Base-by-base conservation (phyloP, 2,329 filamentous ascomycete genomes). In the Lomentospora prolificans region DNA sequence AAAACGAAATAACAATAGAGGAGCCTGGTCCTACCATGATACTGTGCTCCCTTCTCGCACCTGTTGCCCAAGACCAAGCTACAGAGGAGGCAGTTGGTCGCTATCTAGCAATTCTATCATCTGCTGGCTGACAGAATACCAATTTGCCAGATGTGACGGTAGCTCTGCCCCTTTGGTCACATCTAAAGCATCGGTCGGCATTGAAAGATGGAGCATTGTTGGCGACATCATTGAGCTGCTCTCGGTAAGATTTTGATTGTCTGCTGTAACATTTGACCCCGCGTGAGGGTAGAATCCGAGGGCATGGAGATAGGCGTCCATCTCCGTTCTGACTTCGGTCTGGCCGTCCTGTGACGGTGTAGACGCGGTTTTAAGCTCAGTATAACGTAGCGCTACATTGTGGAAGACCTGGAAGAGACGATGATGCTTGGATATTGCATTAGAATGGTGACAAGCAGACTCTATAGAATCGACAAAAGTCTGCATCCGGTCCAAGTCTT, bases 61-160 rank as follows among this genome's bases (percentile, higher is more conserved):
- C n/a, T n/a, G n/a, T n/a, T n/a, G n/a, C 30, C 30, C 6, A 33
- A 12, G 30, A 33, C 30, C 30, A 33, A 33, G 30, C 30, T 33
- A 6, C 6, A 6, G 12, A 33, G n/a, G n/a, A 33, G 30, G 30
- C 30, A 33, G 30, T 33, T 33, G 30, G 30, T 33, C 30, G 12
- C 30, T 33, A 12, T 69, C 64, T 6, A 70, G 51, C 33, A 70
- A 55, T 10, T 64, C 64, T 62, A 70, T 66, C 64, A 69, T 69
- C 59, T 70, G 66, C 58, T 70, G 63, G 51, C 67, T 70, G 46
- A 63, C 68, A 57, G 66, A 70, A 51, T 70, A 69, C 69, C 68
- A 70, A 48, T 69, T 68, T 30, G 69, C 67, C 6, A 71, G 60
- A 53, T 70, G 64, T 12, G 64, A 33, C 6, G 30, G 30, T 33